Percentiles rank a stretch among this genome's conserved stretches.
These are phyloP conservation scores for Hypoxylon sp. DNA, from an alignment of 2,329 filamentous ascomycete genomes.

Conservation along the genomic window DNA sequence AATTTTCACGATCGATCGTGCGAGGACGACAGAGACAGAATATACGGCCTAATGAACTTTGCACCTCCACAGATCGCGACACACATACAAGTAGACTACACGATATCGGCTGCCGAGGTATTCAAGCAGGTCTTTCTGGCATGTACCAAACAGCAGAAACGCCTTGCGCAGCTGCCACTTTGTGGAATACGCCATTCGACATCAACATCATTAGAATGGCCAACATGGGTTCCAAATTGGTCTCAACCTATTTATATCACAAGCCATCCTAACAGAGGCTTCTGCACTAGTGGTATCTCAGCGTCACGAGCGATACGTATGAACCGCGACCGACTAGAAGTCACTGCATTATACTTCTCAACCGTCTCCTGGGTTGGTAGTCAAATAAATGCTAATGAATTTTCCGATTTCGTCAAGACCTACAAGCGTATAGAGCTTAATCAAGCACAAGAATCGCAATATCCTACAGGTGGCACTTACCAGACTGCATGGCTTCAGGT, in stretches of 20 bases:
- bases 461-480: conserved; percentile 37
- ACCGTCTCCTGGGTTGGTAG: conserved; percentile 17
- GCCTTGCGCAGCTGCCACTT: conserved; percentile 15
- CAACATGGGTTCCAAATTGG: conserved; percentile 44
- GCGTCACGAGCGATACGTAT: conserved; percentile 11
- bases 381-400: neutral
- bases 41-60: conserved; percentile 40
- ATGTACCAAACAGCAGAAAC: neutral
- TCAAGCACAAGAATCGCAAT: conserved; percentile 6
- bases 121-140: conserved; percentile 35
- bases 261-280: neutral
- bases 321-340: conserved; percentile 19
- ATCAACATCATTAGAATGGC: conserved; percentile 10
- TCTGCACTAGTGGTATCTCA: conserved; percentile 34
- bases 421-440: conserved; percentile 5
- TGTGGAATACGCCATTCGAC: conserved; percentile 2
- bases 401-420: neutral
- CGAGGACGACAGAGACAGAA: conserved; percentile 34
- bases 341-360: conserved; percentile 27
- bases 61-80: conserved; percentile 4
- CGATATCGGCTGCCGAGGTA: neutral
- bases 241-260: neutral
- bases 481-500: conserved; percentile 38
- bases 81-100: conserved; percentile 35
- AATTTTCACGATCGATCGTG: conserved; percentile 13